Evolutionary conservation across 2,329 filamentous ascomycete genomes (phyloP), one percentile per base, ranked within the genome.

Genomic region (Paracamarosporium sp.): DNA sequence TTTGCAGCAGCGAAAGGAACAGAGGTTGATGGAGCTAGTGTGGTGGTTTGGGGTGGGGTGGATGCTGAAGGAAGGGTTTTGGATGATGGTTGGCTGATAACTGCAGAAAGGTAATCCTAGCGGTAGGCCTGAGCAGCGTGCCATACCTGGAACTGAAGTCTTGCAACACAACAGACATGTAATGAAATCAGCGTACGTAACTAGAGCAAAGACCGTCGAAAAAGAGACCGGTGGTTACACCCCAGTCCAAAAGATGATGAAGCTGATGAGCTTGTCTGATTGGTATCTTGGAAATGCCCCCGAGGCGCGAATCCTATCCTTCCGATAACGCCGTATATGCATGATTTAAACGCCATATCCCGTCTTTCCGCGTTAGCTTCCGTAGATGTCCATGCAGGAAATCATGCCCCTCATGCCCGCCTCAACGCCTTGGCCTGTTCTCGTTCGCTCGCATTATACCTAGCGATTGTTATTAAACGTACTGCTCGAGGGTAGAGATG

Each of bases 41-140:
- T 83, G 6, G 73, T 86, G 3, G 63, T 84, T 12, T 86, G 83
- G 83, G 84, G 84, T n/a, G 84, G 84, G 0, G 58, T 79, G 3
- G 80, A 80, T 62, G 75, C 71, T 0, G 70, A 78, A 35, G 80
- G 81, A 2, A 76, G 75, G 44, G 61, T 77, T 2, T 50, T 76
- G 15, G 65, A 70, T n/a, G 78, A 80, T 68, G 79, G 79, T 5
- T 74, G 77, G 70, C 60, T 81, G 67, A 59, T 81, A n/a, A 79
- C 72, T 31, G 73, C 80, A 6, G 74, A 76, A 25, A 62, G 73
- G 57, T 77, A 61, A 35, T 25, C n/a, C n/a, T n/a, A n/a, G n/a
- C n/a, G n/a, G n/a, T n/a, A n/a, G n/a, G n/a, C n/a, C 8, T 40
- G 17, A 17, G 17, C 4, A 35, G 33, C 15, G 7, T 4, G 17